A percentile compares a stretch with the other conserved stretches of the same genome.
phyloP scores from a whole-genome alignment of 306 rosid genomes.

The Acacia melanoxylon region DNA sequence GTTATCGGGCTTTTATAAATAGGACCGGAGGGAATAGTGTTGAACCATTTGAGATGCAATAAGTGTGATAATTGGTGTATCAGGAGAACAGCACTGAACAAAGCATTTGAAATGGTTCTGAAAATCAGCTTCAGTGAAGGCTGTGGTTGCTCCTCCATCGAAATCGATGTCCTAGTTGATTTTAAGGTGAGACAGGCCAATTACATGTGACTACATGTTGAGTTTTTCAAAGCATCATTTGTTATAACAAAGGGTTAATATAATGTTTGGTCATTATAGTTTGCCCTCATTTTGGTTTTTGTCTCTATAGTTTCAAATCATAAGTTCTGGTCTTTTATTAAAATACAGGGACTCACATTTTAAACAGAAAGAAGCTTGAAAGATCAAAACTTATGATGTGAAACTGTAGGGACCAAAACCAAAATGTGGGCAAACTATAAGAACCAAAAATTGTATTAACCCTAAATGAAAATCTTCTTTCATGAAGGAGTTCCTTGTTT shows the following conservation, averaged over 20 bases:
- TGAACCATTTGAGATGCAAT: constrained; percentile 2
- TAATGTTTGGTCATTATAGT: no score
- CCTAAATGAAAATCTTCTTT: background rate
- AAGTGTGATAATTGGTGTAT: constrained; percentile 29
- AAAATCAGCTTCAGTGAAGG: constrained; percentile 85
- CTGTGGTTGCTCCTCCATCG: constrained; percentile 71
- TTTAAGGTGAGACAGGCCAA: constrained; percentile 51
- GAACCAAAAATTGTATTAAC: no score
- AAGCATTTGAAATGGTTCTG: constrained; percentile 83
- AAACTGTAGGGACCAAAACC: no score
- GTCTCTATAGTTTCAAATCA: no score
- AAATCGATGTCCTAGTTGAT: constrained; percentile 75
- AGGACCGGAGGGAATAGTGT: background rate
- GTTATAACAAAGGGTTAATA: background rate
- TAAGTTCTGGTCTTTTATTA: no score
- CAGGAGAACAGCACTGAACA: constrained; percentile 74
- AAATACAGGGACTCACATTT: no score
- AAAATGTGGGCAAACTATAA: no score
- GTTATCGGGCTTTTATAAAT: no score
- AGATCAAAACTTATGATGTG: no score
- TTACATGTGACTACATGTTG: background rate
- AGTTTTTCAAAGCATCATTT: background rate
- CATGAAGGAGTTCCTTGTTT: background rate
- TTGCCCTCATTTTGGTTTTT: no score
- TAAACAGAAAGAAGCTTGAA: no score